Percentiles rank a stretch among this genome's conserved stretches.
Conservation (phyloP, 306 rosid genomes). For the Delonix regia region DNA sequence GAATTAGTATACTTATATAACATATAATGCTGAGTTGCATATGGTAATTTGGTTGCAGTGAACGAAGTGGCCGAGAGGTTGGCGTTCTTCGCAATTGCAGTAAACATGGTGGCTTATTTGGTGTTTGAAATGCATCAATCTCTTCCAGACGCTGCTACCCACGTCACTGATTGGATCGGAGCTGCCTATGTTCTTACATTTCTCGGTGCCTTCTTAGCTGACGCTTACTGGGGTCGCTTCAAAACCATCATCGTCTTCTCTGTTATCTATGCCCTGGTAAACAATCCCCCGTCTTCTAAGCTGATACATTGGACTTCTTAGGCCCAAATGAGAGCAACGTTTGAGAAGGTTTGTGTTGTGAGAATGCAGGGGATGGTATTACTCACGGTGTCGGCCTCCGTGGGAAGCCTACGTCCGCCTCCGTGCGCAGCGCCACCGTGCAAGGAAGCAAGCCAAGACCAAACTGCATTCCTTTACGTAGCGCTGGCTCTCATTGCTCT, state of each 20-base stretch:
- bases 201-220: constrained; percentile 63
- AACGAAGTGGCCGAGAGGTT: constrained; percentile 65
- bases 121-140: constrained; percentile 52
- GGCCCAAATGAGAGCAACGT: not conserved
- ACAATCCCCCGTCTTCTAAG: too few relatives aligned
- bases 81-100: constrained; percentile 55
- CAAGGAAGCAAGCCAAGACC: constrained; percentile 43
- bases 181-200: constrained; percentile 58
- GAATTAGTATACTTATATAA: not conserved
- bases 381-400: constrained; percentile 46
- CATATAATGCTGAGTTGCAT: not conserved
- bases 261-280: constrained; percentile 32
- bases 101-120: constrained; percentile 59
- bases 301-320: too few relatives aligned
- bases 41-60: constrained; percentile 30
- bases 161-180: constrained; percentile 63
- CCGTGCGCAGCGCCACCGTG: constrained; percentile 47
- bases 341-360: too few relatives aligned
- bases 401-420: not conserved
- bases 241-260: constrained; percentile 58
- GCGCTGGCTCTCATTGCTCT: constrained; percentile 59
- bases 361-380: constrained; percentile 52
- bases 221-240: constrained; percentile 70
- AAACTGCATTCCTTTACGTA: constrained; percentile 44
- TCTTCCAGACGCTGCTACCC: constrained; percentile 57